Percentiles rank a stretch among this genome's conserved stretches.
Conservation (phyloP, 768 basidiomycete species). For the Naganishia antarctica region DNA sequence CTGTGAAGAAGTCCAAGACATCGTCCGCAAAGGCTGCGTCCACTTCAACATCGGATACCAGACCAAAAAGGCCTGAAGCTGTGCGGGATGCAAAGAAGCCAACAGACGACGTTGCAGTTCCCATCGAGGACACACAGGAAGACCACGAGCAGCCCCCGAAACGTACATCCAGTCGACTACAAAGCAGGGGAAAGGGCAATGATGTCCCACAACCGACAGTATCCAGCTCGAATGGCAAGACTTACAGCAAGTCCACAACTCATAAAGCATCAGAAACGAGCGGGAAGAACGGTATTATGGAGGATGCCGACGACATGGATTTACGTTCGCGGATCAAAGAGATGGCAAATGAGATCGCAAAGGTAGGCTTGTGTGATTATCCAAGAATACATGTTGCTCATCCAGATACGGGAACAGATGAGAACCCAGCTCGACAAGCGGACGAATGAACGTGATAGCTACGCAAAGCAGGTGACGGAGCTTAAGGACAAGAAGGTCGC, state of each 20-base stretch:
- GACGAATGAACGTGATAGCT: conserved; percentile 39
- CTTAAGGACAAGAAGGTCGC: conserved; percentile 29
- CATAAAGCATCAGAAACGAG: neutral
- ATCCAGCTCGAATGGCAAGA: neutral
- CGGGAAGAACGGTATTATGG: neutral
- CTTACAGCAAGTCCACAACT: neutral
- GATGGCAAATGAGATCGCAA: neutral
- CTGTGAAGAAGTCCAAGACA: neutral
- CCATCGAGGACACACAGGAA: neutral
- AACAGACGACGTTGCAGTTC: neutral
- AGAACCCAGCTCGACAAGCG: conserved; percentile 24
- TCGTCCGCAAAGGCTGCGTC: neutral
- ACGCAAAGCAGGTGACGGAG: conserved; percentile 34
- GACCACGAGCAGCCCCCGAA: neutral
- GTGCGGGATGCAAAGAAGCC: neutral
- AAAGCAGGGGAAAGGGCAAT: neutral
- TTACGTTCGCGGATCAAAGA: conserved; percentile 2
- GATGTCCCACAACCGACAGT: neutral
- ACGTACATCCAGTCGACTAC: conserved; percentile 6
- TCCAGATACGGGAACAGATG: neutral
- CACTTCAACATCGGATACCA: neutral
- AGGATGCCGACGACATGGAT: neutral
- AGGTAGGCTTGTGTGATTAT: neutral
- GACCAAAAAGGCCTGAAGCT: neutral
- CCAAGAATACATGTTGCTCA: neutral